Evolutionary conservation across 768 basidiomycete species (phyloP).

Genomic region (Mycena filopes): DNA sequence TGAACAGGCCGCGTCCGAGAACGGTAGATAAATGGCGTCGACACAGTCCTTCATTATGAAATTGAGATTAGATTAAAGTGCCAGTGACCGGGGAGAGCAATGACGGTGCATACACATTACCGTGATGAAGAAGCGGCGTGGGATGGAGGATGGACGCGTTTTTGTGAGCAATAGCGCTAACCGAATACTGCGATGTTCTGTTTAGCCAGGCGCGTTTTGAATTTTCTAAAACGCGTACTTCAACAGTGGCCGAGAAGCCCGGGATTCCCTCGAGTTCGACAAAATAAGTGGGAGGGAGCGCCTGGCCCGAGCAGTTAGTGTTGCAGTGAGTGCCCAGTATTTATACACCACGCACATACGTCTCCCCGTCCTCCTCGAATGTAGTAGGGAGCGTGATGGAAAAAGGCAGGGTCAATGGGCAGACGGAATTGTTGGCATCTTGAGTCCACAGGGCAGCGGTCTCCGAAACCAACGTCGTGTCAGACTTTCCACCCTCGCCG

Average conservation of each 20-base stretch:
- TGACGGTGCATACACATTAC: constrained; percentile 62
- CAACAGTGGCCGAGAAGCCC: constrained; percentile 74
- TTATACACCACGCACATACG: constrained; percentile 60
- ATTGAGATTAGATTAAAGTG: background rate
- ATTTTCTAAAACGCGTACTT: constrained; percentile 43
- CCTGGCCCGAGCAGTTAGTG: constrained; percentile 47
- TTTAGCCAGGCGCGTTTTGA: background rate
- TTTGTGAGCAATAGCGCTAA: constrained; percentile 63
- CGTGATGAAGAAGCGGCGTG: constrained; percentile 54
- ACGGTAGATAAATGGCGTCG: constrained; percentile 70
- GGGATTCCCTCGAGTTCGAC: constrained; percentile 77
- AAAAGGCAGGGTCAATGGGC: constrained; percentile 66
- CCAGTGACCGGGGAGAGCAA: background rate
- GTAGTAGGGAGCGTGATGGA: constrained; percentile 65
- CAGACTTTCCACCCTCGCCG: constrained; percentile 69
- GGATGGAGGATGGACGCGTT: constrained; percentile 49
- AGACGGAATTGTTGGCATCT: constrained; percentile 51
- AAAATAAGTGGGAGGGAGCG: constrained; percentile 76
- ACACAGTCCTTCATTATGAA: constrained; percentile 54
- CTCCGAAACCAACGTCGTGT: constrained; percentile 61
- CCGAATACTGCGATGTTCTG: constrained; percentile 57
- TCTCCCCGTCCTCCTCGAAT: constrained; percentile 65
- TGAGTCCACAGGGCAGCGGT: constrained; percentile 70
- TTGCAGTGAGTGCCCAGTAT: background rate
- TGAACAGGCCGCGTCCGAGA: constrained; percentile 71